Percentiles rank a stretch among this genome's conserved stretches.
Evolutionary conservation across 345 rosid genomes (phyloP).

Genomic region (Heritiera littoralis): DNA sequence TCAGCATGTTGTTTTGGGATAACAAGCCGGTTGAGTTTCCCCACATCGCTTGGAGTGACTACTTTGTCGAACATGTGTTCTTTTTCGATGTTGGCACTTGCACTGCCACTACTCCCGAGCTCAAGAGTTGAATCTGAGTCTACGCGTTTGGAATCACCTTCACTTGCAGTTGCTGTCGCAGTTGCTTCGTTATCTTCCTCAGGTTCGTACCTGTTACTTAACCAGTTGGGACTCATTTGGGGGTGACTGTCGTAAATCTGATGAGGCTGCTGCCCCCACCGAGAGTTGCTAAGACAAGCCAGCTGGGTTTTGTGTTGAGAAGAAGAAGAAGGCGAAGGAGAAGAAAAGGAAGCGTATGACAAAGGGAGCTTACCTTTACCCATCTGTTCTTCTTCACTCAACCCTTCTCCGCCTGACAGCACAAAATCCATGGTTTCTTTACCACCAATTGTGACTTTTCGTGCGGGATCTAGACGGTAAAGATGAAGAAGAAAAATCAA

Average conservation of each 20-base stretch:
- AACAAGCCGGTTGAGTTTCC: conserved; percentile 63
- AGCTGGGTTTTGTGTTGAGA: conserved; percentile 28
- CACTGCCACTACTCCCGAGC: conserved; percentile 26
- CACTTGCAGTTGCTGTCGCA: conserved; percentile 10
- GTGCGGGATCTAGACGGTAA: conserved; percentile 2
- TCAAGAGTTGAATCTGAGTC: conserved; percentile 22
- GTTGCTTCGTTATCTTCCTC: conserved; percentile 29
- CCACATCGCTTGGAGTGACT: conserved; percentile 66
- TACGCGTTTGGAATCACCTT: conserved; percentile 20
- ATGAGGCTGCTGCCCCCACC: conserved; percentile 18
- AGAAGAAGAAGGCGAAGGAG: conserved; percentile 34
- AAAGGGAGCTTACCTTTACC: conserved; percentile 31
- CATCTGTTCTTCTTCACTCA: conserved; percentile 33
- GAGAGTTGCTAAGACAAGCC: conserved; percentile 18
- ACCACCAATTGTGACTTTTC: conserved; percentile 1
- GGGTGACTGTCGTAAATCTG: conserved; percentile 22
- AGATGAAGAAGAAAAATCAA: conserved; percentile 4
- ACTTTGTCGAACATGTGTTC: conserved; percentile 67
- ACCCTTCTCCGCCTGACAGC: conserved; percentile 25
- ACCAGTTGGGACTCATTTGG: conserved; percentile 41
- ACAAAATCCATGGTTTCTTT: conserved; percentile 33
- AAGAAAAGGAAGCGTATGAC: conserved; percentile 35
- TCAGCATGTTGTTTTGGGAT: conserved; percentile 75
- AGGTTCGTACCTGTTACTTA: conserved; percentile 29
- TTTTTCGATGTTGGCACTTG: conserved; percentile 33